Conservation (phyloP, 345 rosid genomes). For the Viola odorata region DNA sequence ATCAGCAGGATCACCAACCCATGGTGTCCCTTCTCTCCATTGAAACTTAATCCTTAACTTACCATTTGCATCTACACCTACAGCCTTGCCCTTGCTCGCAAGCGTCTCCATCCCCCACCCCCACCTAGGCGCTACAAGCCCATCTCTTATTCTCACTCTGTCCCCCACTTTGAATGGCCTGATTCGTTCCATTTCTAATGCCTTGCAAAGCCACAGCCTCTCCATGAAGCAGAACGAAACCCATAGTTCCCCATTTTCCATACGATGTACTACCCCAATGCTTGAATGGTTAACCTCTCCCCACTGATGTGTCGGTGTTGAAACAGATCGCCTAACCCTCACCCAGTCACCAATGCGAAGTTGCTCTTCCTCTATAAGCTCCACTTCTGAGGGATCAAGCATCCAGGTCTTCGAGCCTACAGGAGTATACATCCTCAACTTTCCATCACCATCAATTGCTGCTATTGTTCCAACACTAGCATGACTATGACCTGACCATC, state of each 20-base stretch:
- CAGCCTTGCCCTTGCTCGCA: constrained; percentile 79
- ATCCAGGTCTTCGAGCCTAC: constrained; percentile 90
- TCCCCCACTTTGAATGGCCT: constrained; percentile 72
- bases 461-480: constrained; percentile 71
- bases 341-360: constrained; percentile 89
- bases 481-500: constrained; percentile 94
- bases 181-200: constrained; percentile 70
- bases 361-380: constrained; percentile 74
- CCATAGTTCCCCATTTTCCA: constrained; percentile 75
- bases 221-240: constrained; percentile 86
- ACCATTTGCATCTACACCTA: constrained; percentile 95
- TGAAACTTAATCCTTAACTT: constrained; percentile 80
- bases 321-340: constrained; percentile 52
- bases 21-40: constrained; percentile 97
- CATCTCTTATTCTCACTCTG: constrained; percentile 66
- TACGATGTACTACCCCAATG: constrained; percentile 82
- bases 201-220: constrained; percentile 90
- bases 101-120: constrained; percentile 99
- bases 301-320: constrained; percentile 85
- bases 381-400: constrained; percentile 94
- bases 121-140: constrained; percentile 84
- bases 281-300: constrained; percentile 92
- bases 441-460: constrained; percentile 91
- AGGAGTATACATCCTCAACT: constrained; percentile 86
- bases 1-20: constrained; percentile 99